Evolutionary conservation across 2,329 filamentous ascomycete species (phyloP).

Genomic region (Cryoendolithus antarcticus): DNA sequence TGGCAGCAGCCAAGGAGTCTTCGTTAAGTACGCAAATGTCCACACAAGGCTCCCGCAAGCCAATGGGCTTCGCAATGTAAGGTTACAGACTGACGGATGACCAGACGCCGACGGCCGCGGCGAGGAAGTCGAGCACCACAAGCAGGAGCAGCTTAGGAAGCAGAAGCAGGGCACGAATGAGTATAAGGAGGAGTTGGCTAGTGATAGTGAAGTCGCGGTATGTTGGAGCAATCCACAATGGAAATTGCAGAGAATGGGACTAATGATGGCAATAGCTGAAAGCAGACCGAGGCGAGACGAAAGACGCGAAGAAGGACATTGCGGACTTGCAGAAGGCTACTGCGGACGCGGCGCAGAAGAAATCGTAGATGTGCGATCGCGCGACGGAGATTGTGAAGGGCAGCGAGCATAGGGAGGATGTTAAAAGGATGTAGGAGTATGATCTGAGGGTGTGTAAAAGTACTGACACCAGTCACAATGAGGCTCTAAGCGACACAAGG

Average conservation of each 20-base stretch:
- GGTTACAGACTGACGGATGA: no score
- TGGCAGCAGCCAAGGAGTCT: no score
- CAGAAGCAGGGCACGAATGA: constrained; percentile 50
- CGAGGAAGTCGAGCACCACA: constrained; percentile 37
- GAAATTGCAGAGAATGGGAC: not conserved
- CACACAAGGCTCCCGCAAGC: no score
- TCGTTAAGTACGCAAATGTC: no score
- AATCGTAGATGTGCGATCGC: constrained; percentile 6
- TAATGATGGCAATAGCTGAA: constrained; percentile 17
- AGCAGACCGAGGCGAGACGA: constrained; percentile 23
- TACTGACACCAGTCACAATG: no score
- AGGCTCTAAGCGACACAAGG: no score
- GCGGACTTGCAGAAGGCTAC: constrained; percentile 23
- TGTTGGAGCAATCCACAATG: no score
- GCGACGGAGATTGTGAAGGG: no score
- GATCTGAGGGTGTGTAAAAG: no score
- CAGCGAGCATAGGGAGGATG: no score
- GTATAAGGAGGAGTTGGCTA: constrained; percentile 68
- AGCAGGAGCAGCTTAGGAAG: constrained; percentile 47
- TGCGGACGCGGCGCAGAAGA: constrained; percentile 19
- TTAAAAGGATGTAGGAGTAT: no score
- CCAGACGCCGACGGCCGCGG: constrained; percentile 32
- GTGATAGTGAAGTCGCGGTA: constrained; percentile 66
- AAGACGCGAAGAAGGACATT: constrained; percentile 18
- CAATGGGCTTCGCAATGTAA: no score